Base-by-base conservation (phyloP, 2,329 filamentous ascomycete genomes). In the Pseudocercospora pini-densiflorae region DNA sequence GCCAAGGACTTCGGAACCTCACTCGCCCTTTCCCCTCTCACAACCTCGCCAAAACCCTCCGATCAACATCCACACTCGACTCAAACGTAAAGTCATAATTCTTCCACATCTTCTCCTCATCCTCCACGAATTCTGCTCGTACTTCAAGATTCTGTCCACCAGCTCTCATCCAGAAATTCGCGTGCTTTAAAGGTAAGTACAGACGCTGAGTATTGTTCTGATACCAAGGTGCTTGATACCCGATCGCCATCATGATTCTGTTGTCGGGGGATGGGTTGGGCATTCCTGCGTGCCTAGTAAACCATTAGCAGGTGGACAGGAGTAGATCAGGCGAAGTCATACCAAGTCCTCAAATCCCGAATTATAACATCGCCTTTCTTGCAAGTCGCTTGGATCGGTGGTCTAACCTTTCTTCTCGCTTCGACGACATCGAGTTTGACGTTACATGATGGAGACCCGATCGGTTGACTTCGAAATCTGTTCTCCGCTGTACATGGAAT, bases 341-440 rank as follows among this genome's bases (percentile, higher is more conserved):
- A 47, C 87, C 87, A 89, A 5, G 88, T 81, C 36, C 87, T 79
- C 62, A 89, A 73, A 73, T 89, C 87, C 1, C 88, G 81, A 40
- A 90, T 73, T 31, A 89, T 78, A 23, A 89, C 74, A 47, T 85
- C 84, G 0, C 87, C 86, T 71, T 86, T 87, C 49, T 79, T 78
- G 1, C 88, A 80, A 3, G 76, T 59, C 0, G 86, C 84, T 70
- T 88, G 86, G 16, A 81, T 73, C 0, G 85, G 85, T 5, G 81
- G 79, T 6, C 81, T 74, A 1, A 78, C 68, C 3, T 72, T 65
- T 1, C 77, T 66, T 8, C 82, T 78, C 58, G 78, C 72, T 3
- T 79, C 79, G 0, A 87, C 70, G 2, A 81, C 72, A 0, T 77
- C 73, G 57, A 79, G 67, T 16, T 74, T 81, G 68, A 88, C 85